A percentile compares a stretch with the other conserved stretches of the same genome.
These are phyloP conservation scores for Lactifluus subvellereus DNA, from an alignment of 768 basidiomycete genomes.

Conservation along the genomic window DNA sequence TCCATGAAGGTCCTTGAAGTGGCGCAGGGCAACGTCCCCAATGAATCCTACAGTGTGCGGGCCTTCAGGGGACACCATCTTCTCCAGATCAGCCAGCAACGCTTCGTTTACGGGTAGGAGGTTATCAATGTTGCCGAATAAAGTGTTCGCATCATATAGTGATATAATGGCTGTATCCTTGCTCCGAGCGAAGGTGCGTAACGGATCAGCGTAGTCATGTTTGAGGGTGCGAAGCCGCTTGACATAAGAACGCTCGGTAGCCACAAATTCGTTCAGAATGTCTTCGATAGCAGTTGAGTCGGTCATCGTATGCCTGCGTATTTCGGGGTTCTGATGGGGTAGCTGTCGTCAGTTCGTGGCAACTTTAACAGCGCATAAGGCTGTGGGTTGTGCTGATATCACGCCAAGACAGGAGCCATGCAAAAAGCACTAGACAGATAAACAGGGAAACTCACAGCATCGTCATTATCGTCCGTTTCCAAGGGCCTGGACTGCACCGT, in stretches of 20 bases:
- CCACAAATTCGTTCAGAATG: constrained; percentile 79
- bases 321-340: constrained; percentile 22
- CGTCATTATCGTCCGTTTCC: constrained; percentile 29
- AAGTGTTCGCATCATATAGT: constrained; percentile 82
- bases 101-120: constrained; percentile 85
- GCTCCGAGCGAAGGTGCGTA: constrained; percentile 77
- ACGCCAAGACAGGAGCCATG: neutral
- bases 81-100: constrained; percentile 78
- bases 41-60: constrained; percentile 53
- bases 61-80: constrained; percentile 62
- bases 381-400: neutral
- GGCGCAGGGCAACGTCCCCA: constrained; percentile 79
- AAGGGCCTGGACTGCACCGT: constrained; percentile 40
- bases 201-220: constrained; percentile 83
- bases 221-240: constrained; percentile 78
- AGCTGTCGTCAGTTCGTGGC: neutral
- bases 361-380: neutral
- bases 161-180: constrained; percentile 86
- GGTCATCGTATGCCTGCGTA: constrained; percentile 52
- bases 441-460: constrained; percentile 26
- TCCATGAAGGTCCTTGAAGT: constrained; percentile 77
- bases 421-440: neutral
- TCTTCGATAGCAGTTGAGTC: constrained; percentile 62
- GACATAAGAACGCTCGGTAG: constrained; percentile 87
- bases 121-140: constrained; percentile 92